Evolutionary conservation across 169 alveolate genomes (phyloP), one percentile per base, ranked within the genome.

Genomic region (Eimeria brunetti): DNA sequence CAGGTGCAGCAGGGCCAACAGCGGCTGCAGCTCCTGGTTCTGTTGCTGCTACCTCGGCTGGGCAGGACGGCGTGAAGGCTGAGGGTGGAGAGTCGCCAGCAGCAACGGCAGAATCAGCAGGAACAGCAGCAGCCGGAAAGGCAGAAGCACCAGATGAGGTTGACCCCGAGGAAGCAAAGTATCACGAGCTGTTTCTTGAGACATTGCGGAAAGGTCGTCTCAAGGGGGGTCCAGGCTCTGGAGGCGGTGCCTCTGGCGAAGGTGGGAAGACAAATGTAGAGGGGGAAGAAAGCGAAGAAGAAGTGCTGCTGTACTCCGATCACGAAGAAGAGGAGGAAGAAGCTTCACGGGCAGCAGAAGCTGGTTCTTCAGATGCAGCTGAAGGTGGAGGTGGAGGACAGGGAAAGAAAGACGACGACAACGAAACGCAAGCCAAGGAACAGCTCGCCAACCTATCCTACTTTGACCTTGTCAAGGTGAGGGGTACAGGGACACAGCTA

Each of bases 391-490:
- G 60, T 53, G 30, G 38, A 41, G 78, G 38, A 36, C 62, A 86
- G 36, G 93, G 75, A 11, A 84, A 85, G 53, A 73, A 36, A 4
- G 96, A 67, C 14, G 96, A 83, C 30, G 94, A 58, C 80, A 84
- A 71, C 80, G 89, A 33, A 12, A 12, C 33, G 51, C 91, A 49
- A 81, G 91, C 84, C 58, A 94, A 71, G 91, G 94, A 44, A 91
- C 75, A 38, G 94, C 84, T 86, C 30, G 96, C 85, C 16, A 86
- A 94, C 46, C 64, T 86, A 3, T 75, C 93, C 0, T 94, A 94
- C 88, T 94, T 94, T n/a, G 96, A 94, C 71, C 89, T 94, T 18
- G 89, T 91, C 51, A 73, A 91, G 89, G 95, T 91, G 58, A 27
- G 90, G 16, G 24, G n/a, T n/a, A 2, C 51, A 53, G 64, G 94